phyloP scores from a whole-genome alignment of 768 basidiomycete genomes.

The Russula compacta region DNA sequence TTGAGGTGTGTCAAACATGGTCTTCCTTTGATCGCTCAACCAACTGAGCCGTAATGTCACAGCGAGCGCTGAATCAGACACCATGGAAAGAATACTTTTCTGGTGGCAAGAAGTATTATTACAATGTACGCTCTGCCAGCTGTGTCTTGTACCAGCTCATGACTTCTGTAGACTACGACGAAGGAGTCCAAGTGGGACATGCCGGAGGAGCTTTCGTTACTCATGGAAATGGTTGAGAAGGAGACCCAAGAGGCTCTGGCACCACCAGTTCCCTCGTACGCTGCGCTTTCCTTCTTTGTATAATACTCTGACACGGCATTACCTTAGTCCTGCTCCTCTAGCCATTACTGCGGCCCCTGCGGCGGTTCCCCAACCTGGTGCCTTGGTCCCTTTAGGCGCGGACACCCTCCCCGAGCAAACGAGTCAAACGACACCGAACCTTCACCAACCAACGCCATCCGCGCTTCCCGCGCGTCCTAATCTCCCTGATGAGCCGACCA shows the following conservation, averaged over 20 bases:
- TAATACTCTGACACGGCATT: not conserved
- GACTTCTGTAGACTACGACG: conserved; percentile 51
- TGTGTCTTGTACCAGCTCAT: not conserved
- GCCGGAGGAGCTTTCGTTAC: conserved; percentile 83
- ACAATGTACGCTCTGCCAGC: conserved; percentile 47
- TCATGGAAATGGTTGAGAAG: conserved; percentile 80
- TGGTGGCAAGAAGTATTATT: conserved; percentile 85
- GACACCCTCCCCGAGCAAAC: conserved; percentile 28
- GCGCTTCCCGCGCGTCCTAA: conserved; percentile 67
- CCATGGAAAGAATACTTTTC: conserved; percentile 97
- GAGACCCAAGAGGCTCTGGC: conserved; percentile 39
- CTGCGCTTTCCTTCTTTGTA: not conserved
- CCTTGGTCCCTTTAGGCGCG: conserved; percentile 13
- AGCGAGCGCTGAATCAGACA: conserved; percentile 85
- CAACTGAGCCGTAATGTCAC: conserved; percentile 1
- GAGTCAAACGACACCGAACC: conserved; percentile 41
- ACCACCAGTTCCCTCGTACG: not conserved
- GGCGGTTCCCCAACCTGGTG: conserved; percentile 25
- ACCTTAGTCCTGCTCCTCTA: conserved; percentile 3
- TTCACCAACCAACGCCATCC: conserved; percentile 52
- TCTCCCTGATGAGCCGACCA: conserved; percentile 78
- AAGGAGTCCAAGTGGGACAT: conserved; percentile 98
- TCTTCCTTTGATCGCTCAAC: not conserved
- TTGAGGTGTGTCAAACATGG: conserved; percentile 53
- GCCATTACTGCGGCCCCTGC: conserved; percentile 3